Evolutionary conservation across 169 alveolate species (phyloP).

Genomic region (Eimeria praecox): DNA sequence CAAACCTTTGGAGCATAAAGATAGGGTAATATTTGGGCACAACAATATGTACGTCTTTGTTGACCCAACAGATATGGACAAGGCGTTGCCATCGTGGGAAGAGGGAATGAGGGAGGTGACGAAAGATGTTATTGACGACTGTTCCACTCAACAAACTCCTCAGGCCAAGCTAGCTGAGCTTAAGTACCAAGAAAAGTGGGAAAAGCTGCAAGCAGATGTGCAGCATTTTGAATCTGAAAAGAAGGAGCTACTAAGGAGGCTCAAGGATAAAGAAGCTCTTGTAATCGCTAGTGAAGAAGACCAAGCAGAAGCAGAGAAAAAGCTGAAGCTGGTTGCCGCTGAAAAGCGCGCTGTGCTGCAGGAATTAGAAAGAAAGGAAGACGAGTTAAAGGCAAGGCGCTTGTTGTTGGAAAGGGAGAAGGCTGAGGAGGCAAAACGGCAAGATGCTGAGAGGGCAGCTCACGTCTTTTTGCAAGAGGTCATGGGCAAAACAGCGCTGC

Average conservation of each 20-base stretch:
- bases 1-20: slow-evolving; percentile 27
- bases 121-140: slow-evolving; percentile 67
- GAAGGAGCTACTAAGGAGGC: slow-evolving; percentile 53
- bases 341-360: slow-evolving; percentile 66
- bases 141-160: slow-evolving; percentile 18
- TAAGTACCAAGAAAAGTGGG: slow-evolving; percentile 57
- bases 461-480: slow-evolving; percentile 70
- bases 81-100: slow-evolving; percentile 81
- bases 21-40: slow-evolving; percentile 80
- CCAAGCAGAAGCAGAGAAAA: slow-evolving; percentile 68
- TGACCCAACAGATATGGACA: slow-evolving; percentile 77
- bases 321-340: slow-evolving; percentile 68
- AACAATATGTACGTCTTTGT: slow-evolving; percentile 75
- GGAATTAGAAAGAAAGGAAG: slow-evolving; percentile 68
- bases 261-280: slow-evolving; percentile 72
- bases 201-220: slow-evolving; percentile 50
- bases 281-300: slow-evolving; percentile 75
- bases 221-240: slow-evolving; percentile 73
- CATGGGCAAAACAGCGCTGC: slow-evolving; percentile 70
- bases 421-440: slow-evolving; percentile 59
- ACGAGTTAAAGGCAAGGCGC: slow-evolving; percentile 49
- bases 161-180: slow-evolving; percentile 19
- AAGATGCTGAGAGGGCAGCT: slow-evolving; percentile 80
- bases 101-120: slow-evolving; percentile 82
- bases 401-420: slow-evolving; percentile 55